Evolutionary conservation across 2,329 filamentous ascomycete species (phyloP).

Genomic region (Neofusicoccum kwambonambiense): DNA sequence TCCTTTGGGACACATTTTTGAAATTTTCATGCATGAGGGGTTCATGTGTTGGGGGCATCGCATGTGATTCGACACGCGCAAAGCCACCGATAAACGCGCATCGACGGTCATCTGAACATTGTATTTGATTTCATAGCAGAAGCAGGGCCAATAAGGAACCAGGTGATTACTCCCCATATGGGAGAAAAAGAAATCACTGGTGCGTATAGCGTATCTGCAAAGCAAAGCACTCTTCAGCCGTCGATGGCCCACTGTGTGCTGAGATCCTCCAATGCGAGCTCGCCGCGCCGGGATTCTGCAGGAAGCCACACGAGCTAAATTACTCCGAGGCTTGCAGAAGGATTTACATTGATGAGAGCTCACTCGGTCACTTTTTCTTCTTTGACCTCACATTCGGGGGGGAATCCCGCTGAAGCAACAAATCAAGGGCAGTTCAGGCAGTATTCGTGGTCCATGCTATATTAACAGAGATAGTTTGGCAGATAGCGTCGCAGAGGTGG

Average conservation of each 20-base stretch:
- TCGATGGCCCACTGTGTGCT: background rate
- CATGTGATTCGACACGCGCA: background rate
- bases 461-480: background rate
- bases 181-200: background rate
- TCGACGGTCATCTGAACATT: background rate
- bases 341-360: background rate
- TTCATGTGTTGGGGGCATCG: background rate
- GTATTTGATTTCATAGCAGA: background rate
- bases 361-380: background rate
- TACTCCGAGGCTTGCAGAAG: background rate
- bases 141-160: background rate
- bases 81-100: background rate
- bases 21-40: background rate
- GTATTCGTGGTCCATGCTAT: too few relatives aligned
- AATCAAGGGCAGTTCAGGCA: background rate
- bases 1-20: background rate
- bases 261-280: background rate
- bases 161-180: background rate
- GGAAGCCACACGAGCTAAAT: background rate
- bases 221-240: background rate
- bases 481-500: background rate
- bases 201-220: background rate
- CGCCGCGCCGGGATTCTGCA: background rate
- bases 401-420: background rate
- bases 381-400: background rate